These are phyloP conservation scores for Zizania palustris DNA, from an alignment of 202 grass and related monocot genomes.

Conservation along the genomic window DNA sequence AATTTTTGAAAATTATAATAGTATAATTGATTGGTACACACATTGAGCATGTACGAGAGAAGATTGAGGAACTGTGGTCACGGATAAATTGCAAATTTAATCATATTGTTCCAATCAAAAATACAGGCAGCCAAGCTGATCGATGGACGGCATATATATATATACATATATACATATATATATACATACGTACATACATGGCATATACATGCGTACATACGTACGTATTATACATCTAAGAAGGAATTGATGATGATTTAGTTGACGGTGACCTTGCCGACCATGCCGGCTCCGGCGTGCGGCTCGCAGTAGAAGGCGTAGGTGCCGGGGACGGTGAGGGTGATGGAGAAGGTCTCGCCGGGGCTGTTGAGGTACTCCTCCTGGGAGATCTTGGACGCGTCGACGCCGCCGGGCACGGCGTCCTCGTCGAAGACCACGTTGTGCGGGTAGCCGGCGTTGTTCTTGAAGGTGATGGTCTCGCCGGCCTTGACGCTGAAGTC, in stretches of 20 bases:
- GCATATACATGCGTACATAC: no score
- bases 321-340: slow-evolving; percentile 75
- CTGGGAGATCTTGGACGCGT: slow-evolving; percentile 74
- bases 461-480: slow-evolving; percentile 93
- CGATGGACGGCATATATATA: no score
- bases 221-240: no score
- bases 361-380: slow-evolving; percentile 66
- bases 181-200: no score
- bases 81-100: no score
- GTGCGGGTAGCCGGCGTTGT: slow-evolving; percentile 94
- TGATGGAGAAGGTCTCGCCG: slow-evolving; percentile 72
- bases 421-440: slow-evolving; percentile 96
- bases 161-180: background rate
- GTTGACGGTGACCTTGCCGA: slow-evolving; percentile 93
- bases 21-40: no score
- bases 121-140: no score
- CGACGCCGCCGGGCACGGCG: slow-evolving; percentile 69
- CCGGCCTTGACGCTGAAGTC: slow-evolving; percentile 71
- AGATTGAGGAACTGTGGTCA: no score
- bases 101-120: no score
- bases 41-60: no score
- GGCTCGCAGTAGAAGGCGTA: slow-evolving; percentile 94
- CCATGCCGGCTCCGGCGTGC: slow-evolving; percentile 86
- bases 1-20: no score
- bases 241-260: slow-evolving; percentile 4